Conservation (phyloP, 179 eudicot species). For the Silene noctiflora region DNA sequence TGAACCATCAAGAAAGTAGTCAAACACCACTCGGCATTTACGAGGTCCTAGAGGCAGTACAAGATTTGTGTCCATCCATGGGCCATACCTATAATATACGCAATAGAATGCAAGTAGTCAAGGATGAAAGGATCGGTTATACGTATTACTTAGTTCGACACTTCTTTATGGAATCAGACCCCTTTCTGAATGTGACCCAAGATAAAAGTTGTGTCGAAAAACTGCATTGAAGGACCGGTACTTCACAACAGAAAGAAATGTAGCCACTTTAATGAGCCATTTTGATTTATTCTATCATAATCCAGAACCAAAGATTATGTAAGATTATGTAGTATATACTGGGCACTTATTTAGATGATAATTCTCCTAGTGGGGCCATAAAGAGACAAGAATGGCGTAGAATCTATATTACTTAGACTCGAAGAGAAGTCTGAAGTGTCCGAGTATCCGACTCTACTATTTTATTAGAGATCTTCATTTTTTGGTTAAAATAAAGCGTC, state of each 20-base stretch:
- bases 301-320: too few species aligned
- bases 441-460: too few species aligned
- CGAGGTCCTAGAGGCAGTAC: conserved; percentile 79
- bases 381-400: background rate
- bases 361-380: background rate
- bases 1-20: conserved; percentile 76
- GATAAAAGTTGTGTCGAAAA: too few species aligned
- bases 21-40: conserved; percentile 86
- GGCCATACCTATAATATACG: conserved; percentile 62
- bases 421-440: too few species aligned
- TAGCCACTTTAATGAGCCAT: too few species aligned
- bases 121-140: background rate
- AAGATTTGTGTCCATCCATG: conserved; percentile 98
- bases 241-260: too few species aligned
- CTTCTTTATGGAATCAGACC: background rate
- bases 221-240: too few species aligned
- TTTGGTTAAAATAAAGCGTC: background rate
- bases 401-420: background rate
- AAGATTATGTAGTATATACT: too few species aligned
- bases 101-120: background rate
- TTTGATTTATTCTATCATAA: too few species aligned
- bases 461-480: too few species aligned
- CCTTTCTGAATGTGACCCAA: background rate
- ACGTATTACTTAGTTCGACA: background rate
- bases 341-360: background rate